Evolutionary conservation across 768 basidiomycete species (phyloP), one percentile per base, ranked within the genome.

Genomic region (Amanita rimosa): DNA sequence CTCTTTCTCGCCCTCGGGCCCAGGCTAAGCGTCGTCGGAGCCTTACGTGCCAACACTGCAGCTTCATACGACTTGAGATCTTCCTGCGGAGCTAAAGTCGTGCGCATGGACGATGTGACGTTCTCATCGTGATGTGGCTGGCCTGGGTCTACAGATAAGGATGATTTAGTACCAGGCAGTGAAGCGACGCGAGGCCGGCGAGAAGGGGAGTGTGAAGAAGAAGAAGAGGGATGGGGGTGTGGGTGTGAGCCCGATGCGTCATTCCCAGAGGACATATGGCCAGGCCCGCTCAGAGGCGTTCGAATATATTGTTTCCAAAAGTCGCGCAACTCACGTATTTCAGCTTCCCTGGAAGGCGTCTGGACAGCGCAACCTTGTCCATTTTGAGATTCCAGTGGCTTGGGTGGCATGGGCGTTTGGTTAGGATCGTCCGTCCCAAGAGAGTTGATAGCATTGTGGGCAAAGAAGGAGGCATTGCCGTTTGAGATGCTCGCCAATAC

Each of bases 271-370:
- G 49, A 48, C 29, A 36, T 43, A 14, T 52, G 54, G n/a, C 57
- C 62, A 26, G 65, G 63, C 1, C 68, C 71, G 46, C 62, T 67
- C 6, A 81, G 59, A 21, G 85, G 85, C 17, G 83, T 86, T 34
- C 78, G 73, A 67, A 88, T 71, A 56, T 81, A 88, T 54, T 78
- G 69, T 62, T 73, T 85, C 85, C 85, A 88, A 53, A 85, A 78
- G 46, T 85, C 81, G 42, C 73, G 67, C 58, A 85, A 57, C 54
- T 85, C 81, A 45, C 70, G 65, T 44, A 55, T 52, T 22, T 66
- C 66, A 27, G 47, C 50, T 44, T 63, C 62, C 51, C 51, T 53
- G 3, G 55, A 54, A 2, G 59, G 57, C 24, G 60, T 58, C 16
- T 53, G 29, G 10, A 17, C 48, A 22, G 38, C 21, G 17, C n/a